Conservation (phyloP, 805 yeast genomes). For the Vanderwaltozyma verrucispora region DNA sequence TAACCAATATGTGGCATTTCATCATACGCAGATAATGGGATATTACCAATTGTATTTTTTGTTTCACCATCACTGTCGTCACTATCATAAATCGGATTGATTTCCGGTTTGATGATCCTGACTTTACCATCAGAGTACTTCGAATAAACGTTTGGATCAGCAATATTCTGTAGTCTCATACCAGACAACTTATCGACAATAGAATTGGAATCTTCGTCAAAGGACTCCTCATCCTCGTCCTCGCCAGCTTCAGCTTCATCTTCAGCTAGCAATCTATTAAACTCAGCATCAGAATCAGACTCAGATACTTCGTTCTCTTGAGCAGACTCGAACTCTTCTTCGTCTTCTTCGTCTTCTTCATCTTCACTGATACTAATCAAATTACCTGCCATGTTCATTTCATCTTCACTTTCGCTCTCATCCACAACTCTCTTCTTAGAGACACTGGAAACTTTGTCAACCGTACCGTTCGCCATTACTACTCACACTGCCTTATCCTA, state of each 20-base stretch:
- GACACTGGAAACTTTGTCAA: neutral
- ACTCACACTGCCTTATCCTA: no score
- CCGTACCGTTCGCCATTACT: no score
- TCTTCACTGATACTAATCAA: slow-evolving; percentile 15
- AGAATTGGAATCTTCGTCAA: slow-evolving; percentile 31
- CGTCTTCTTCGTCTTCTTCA: slow-evolving; percentile 8
- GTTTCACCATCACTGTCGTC: slow-evolving; percentile 85
- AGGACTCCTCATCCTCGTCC: no score
- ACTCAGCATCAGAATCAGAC: slow-evolving; percentile 51
- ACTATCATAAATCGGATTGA: slow-evolving; percentile 87
- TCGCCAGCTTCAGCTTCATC: slow-evolving; percentile 34
- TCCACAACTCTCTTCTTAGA: slow-evolving; percentile 18
- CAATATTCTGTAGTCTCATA: slow-evolving; percentile 40
- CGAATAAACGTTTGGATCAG: slow-evolving; percentile 36
- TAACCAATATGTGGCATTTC: slow-evolving; percentile 97
- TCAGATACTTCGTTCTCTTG: slow-evolving; percentile 22
- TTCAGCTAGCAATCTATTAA: slow-evolving; percentile 45
- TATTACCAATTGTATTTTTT: slow-evolving; percentile 83
- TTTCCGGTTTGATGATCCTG: slow-evolving; percentile 77
- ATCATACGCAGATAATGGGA: slow-evolving; percentile 88
- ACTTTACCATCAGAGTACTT: slow-evolving; percentile 68
- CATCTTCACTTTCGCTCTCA: slow-evolving; percentile 8
- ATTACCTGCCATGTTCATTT: slow-evolving; percentile 9
- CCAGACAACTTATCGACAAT: slow-evolving; percentile 47
- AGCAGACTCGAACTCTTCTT: slow-evolving; percentile 7